These are phyloP conservation scores for Erigeron philadelphicus DNA, from an alignment of 140 eudicot species.

Conservation along the genomic window DNA sequence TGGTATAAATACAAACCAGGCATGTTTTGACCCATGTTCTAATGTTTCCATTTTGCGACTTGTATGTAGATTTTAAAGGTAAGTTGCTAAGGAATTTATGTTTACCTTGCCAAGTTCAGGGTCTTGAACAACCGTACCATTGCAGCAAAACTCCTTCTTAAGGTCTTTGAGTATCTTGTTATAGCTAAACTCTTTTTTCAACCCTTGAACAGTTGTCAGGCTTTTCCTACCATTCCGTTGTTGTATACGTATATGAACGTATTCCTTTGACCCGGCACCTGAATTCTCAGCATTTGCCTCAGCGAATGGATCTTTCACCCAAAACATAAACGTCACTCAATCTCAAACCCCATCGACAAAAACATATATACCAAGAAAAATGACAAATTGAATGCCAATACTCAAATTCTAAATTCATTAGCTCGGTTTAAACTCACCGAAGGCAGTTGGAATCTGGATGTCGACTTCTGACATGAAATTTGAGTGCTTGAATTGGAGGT, in stretches of 20 bases:
- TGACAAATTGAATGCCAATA: too few species aligned
- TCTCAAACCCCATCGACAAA: not conserved
- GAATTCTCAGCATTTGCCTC: slow-evolving; percentile 85
- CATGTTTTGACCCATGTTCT: too few species aligned
- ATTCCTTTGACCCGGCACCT: slow-evolving; percentile 64
- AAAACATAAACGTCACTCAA: not conserved
- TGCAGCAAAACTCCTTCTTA: slow-evolving; percentile 69
- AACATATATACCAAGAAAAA: not conserved
- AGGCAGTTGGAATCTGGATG: slow-evolving; percentile 67
- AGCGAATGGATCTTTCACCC: slow-evolving; percentile 55
- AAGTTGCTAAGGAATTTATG: not conserved
- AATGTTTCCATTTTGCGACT: too few species aligned
- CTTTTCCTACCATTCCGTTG: slow-evolving; percentile 77
- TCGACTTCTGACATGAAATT: slow-evolving; percentile 69
- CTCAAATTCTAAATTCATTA: too few species aligned
- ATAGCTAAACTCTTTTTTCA: slow-evolving; percentile 58
- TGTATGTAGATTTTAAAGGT: too few species aligned
- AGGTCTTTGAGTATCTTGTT: slow-evolving; percentile 57
- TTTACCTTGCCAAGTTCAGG: slow-evolving; percentile 69
- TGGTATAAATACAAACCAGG: too few species aligned
- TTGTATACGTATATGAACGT: slow-evolving; percentile 67
- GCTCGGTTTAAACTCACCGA: slow-evolving; percentile 32
- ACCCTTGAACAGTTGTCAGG: slow-evolving; percentile 70
- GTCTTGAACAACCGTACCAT: slow-evolving; percentile 83
- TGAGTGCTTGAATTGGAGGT: slow-evolving; percentile 44